These are phyloP conservation scores for Clitocybe nebularis DNA, from an alignment of 1,284 basidiomycete genomes.

Conservation along the genomic window DNA sequence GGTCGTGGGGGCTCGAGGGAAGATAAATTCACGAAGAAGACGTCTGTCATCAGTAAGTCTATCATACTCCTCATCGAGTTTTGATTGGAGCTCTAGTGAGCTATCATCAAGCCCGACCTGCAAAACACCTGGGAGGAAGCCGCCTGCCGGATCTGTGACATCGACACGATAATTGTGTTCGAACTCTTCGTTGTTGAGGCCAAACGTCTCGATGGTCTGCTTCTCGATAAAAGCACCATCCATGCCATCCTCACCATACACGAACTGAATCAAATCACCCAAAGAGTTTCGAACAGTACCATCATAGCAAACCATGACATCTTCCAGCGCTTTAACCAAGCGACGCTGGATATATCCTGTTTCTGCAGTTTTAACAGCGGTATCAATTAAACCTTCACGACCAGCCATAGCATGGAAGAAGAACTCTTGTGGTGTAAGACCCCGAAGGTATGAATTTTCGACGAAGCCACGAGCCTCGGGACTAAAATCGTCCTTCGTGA, in stretches of 20 bases:
- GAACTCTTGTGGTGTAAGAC: conserved; percentile 97
- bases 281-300: conserved; percentile 97
- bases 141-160: conserved; percentile 76
- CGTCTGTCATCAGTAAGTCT: conserved; percentile 77
- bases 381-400: conserved; percentile 98
- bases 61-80: conserved; percentile 86
- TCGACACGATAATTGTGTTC: conserved; percentile 91
- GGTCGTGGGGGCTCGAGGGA: conserved; percentile 73
- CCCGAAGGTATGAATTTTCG: conserved; percentile 98
- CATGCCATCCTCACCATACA: conserved; percentile 99
- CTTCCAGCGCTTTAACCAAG: conserved; percentile 96
- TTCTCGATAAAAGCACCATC: conserved; percentile 97
- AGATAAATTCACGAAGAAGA: conserved; percentile 79
- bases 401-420: conserved; percentile 99
- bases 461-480: conserved; percentile 99
- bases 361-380: conserved; percentile 99
- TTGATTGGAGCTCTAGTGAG: conserved; percentile 84
- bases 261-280: conserved; percentile 93
- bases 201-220: conserved; percentile 89
- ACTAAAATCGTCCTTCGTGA: conserved; percentile 98
- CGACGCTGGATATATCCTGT: conserved; percentile 99
- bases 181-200: conserved; percentile 81
- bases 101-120: conserved; percentile 94
- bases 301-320: conserved; percentile 97
- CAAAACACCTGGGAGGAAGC: conserved; percentile 77